Evolutionary conservation across 441 rosid species (phyloP).

Genomic region (Gossypium aridum): DNA sequence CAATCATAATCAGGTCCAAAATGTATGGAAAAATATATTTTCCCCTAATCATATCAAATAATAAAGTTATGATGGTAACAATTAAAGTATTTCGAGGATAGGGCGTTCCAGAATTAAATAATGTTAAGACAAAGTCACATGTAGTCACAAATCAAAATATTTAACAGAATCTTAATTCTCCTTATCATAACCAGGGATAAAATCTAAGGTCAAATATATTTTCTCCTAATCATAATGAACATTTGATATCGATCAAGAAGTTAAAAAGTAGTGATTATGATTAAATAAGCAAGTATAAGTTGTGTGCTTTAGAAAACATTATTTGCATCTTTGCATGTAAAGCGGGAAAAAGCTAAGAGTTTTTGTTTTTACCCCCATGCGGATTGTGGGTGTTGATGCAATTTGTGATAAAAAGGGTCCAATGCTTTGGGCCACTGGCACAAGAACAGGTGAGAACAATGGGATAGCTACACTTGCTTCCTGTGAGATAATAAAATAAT

Average conservation of each 20-base stretch:
- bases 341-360: background rate
- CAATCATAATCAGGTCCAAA: background rate
- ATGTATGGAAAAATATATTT: background rate
- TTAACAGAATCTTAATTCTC: background rate
- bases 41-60: background rate
- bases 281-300: background rate
- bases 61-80: background rate
- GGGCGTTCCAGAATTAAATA: background rate
- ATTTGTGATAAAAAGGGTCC: slow-evolving; percentile 83
- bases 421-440: slow-evolving; percentile 84
- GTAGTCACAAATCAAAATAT: background rate
- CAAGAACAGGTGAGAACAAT: slow-evolving; percentile 85
- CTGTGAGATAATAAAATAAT: slow-evolving; percentile 32
- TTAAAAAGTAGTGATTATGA: background rate
- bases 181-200: background rate
- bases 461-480: slow-evolving; percentile 89
- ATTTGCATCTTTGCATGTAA: slow-evolving; percentile 9
- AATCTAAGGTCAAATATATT: background rate
- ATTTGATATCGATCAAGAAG: background rate
- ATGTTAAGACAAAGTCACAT: background rate
- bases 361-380: slow-evolving; percentile 59
- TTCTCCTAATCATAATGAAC: background rate
- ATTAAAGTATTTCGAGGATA: background rate
- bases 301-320: background rate
- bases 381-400: slow-evolving; percentile 64